These are phyloP conservation scores for Thraustochytrium sp. DNA, from an alignment of 352 stramenopile species.

Conservation along the genomic window DNA sequence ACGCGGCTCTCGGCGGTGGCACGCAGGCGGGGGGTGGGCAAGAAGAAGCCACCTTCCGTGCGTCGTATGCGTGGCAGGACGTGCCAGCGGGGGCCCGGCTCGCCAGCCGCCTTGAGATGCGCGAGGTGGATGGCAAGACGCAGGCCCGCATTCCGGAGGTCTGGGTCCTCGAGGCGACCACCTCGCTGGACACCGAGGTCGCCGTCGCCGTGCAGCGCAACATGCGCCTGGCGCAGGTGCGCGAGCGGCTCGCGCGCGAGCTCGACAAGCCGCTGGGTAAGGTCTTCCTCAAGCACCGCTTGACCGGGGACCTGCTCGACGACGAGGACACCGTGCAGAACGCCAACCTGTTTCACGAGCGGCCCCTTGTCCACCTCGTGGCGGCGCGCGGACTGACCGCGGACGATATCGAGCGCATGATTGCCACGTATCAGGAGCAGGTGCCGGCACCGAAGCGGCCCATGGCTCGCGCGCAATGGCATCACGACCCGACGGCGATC, in stretches of 20 bases:
- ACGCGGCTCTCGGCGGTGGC: too few relatives aligned
- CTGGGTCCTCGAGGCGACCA: neutral
- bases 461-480: neutral
- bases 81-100: neutral
- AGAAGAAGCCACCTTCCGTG: neutral
- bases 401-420: neutral
- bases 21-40: neutral
- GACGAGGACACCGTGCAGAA: neutral
- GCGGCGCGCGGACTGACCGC: neutral
- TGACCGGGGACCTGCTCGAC: neutral
- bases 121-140: neutral
- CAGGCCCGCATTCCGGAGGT: slow-evolving; percentile 11
- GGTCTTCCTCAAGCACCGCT: neutral
- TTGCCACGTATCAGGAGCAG: neutral
- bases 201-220: neutral
- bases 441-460: neutral
- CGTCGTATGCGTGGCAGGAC: neutral
- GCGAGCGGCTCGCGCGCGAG: neutral
- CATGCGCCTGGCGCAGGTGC: neutral
- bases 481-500: neutral
- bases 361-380: neutral
- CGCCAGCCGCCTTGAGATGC: neutral
- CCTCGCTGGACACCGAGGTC: neutral
- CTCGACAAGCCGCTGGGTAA: neutral
- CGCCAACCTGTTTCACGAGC: neutral